Base-by-base conservation (phyloP, 1,284 basidiomycete genomes). In the Ustilago crameri region DNA sequence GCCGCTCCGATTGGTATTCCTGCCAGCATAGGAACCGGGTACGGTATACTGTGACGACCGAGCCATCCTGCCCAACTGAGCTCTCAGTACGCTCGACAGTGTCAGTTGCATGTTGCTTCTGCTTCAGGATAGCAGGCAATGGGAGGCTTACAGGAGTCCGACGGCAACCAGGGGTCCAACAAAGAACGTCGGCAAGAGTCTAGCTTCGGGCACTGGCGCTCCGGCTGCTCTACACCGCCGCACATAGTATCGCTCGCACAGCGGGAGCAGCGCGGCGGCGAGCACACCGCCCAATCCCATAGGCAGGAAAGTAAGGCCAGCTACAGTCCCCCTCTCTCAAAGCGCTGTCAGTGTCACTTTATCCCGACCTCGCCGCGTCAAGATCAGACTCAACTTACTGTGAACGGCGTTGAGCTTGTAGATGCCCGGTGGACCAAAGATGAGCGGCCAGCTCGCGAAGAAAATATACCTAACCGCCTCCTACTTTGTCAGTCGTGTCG, bases 391-490 rank as follows among this genome's bases (percentile, higher is more conserved):
- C 20, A 10, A 45, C 67, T 65, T 46, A 71, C 68, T 71, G 35
- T 51, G 48, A 5, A 71, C 49, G 9, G 51, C 9, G 10, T 57
- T 42, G 40, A 71, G 54, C 40, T 40, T 38, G 38, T 71, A 71
- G 41, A 71, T 66, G 20, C 68, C 68, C 9, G 54, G 58, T 12
- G 58, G 57, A 7, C 68, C 62, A 35, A 71, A 71, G 50, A 71
- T 71, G 26, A 65, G 27, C 3, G 68, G 68, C 68, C 68, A 71
- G 41, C 54, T 60, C 18, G 57, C 62, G 18, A 71, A 71, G 45
- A 65, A 71, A 40, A 71, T 40, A 35, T 65, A 71, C 53, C 67
- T 70, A 42, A 30, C 12, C 30, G 30, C 30, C 30, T 30, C 12
- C 30, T 30, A 30, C 12, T 7, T 12, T 30, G 30, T 30, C 30